These are phyloP conservation scores for Corchorus olitorius DNA, from an alignment of 345 rosid genomes.

Conservation along the genomic window DNA sequence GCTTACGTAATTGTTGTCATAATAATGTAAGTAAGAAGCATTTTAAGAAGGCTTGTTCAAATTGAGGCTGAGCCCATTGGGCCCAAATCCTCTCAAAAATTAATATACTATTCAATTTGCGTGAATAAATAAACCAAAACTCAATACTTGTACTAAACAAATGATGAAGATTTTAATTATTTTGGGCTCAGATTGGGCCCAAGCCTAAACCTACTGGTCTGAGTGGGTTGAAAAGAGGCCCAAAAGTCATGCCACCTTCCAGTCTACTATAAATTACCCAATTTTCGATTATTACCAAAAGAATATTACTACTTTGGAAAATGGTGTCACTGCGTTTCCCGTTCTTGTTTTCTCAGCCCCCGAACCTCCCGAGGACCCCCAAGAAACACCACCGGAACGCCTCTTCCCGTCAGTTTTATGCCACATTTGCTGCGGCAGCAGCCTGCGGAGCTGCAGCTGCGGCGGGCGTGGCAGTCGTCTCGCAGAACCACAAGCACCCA, in stretches of 20 bases:
- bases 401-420: conserved; percentile 31
- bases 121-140: no score
- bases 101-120: no score
- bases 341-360: conserved; percentile 78
- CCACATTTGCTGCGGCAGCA: conserved; percentile 37
- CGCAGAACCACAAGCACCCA: conserved; percentile 38
- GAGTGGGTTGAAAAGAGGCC: neutral
- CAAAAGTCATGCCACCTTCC: neutral
- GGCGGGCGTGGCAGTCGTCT: conserved; percentile 43
- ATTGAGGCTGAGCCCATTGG: neutral
- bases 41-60: no score
- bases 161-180: neutral
- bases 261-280: neutral
- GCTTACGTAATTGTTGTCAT: no score
- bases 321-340: conserved; percentile 87
- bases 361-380: conserved; percentile 14
- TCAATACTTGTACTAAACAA: no score
- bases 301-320: neutral
- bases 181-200: neutral
- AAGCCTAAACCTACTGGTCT: neutral
- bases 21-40: no score
- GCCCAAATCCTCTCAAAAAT: neutral
- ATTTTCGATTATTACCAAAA: neutral
- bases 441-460: conserved; percentile 38
- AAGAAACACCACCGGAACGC: conserved; percentile 25